Percentiles rank a stretch among this genome's conserved stretches.
These are phyloP conservation scores for Tuber borchii DNA, from an alignment of 495 filamentous ascomycete species.

Conservation along the genomic window DNA sequence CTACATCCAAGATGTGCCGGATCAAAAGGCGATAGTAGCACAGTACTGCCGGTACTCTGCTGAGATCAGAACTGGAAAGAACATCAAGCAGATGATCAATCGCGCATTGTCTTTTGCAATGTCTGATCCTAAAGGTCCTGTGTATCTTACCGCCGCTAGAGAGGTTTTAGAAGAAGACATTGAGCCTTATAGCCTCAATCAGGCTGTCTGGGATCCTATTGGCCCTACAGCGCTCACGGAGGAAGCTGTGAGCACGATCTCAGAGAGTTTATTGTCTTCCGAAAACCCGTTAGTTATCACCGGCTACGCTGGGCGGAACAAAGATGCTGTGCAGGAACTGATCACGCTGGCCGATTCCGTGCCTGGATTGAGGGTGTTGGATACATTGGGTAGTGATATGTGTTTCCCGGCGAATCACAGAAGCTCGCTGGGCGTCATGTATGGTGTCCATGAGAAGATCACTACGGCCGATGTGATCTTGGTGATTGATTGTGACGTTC, in stretches of 20 bases:
- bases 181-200: constrained; percentile 67
- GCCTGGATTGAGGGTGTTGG: constrained; percentile 73
- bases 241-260: constrained; percentile 60
- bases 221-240: constrained; percentile 66
- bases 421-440: constrained; percentile 62
- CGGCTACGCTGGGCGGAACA: constrained; percentile 74
- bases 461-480: constrained; percentile 75
- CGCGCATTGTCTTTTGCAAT: constrained; percentile 80
- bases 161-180: constrained; percentile 94
- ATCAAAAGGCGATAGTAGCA: constrained; percentile 82
- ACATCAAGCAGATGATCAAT: constrained; percentile 94
- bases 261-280: constrained; percentile 63
- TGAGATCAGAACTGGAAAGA: constrained; percentile 85
- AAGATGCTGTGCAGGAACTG: constrained; percentile 61
- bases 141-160: constrained; percentile 75
- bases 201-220: constrained; percentile 67
- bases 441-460: constrained; percentile 67
- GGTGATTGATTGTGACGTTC: constrained; percentile 77
- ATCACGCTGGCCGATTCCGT: constrained; percentile 72
- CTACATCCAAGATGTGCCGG: constrained; percentile 94
- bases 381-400: constrained; percentile 91
- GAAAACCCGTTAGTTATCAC: constrained; percentile 73
- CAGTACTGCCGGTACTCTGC: constrained; percentile 92
- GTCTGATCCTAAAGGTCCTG: constrained; percentile 74
- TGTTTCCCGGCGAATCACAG: constrained; percentile 79